Conservation (phyloP, 179 eudicot species). For the Vitellaria paradoxa region DNA sequence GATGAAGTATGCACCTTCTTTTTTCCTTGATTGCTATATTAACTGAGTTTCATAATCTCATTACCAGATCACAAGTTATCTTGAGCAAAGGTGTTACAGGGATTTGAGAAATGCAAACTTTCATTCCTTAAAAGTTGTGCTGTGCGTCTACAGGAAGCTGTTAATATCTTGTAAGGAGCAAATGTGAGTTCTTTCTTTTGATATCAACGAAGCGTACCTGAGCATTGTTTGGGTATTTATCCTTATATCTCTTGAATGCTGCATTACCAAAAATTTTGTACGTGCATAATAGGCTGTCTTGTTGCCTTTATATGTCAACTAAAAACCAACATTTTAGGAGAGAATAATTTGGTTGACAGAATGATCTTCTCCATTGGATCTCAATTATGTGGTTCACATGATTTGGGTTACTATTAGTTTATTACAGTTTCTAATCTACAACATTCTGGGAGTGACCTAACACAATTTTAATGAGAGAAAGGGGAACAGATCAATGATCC, state of each 20-base stretch:
- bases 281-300: not conserved
- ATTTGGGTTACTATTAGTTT: no score
- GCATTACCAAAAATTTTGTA: no score
- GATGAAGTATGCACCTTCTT: not conserved
- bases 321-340: not conserved
- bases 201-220: not conserved
- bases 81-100: slow-evolving; percentile 83
- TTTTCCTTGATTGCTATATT: not conserved
- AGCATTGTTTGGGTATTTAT: no score
- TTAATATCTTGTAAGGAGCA: slow-evolving; percentile 73
- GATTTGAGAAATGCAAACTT: slow-evolving; percentile 63
- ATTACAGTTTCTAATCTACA: no score
- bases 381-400: no score
- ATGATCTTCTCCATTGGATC: no score
- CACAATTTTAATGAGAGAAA: no score
- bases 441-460: no score
- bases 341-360: not conserved
- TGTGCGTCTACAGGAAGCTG: slow-evolving; percentile 76
- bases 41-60: slow-evolving; percentile 11
- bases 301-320: not conserved
- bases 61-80: slow-evolving; percentile 65
- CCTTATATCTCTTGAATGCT: not conserved
- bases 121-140: slow-evolving; percentile 58
- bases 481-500: not conserved
- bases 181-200: slow-evolving; percentile 55